phyloP scores from a whole-genome alignment of 2,329 filamentous ascomycete genomes.

The Fusarium continuum region DNA sequence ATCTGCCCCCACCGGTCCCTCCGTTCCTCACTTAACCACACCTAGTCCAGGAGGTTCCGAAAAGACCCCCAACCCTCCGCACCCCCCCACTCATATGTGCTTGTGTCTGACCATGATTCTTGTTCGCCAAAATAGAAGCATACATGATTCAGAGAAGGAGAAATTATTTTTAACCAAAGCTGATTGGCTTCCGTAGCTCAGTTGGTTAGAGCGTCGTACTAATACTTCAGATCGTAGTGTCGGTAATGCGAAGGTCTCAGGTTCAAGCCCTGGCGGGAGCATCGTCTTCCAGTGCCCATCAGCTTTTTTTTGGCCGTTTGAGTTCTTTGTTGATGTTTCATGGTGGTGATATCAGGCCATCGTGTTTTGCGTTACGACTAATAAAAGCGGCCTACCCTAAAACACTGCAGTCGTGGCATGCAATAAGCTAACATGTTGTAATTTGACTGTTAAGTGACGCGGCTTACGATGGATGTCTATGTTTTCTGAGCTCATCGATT shows the following conservation, averaged over 20 bases:
- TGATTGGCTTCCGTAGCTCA: conserved; percentile 44
- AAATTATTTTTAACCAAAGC: background rate
- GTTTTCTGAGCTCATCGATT: no score
- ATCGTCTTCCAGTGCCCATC: conserved; percentile 31
- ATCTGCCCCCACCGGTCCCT: conserved; percentile 20
- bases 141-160: background rate
- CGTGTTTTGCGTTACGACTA: background rate
- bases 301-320: conserved; percentile 17
- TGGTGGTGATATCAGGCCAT: background rate
- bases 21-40: conserved; percentile 22
- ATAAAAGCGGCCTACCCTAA: background rate
- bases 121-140: no score
- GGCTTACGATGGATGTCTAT: no score
- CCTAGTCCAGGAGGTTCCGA: conserved; percentile 9
- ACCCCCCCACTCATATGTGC: conserved; percentile 5
- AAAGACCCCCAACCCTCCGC: conserved; percentile 9
- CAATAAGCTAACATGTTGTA: no score
- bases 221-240: conserved; percentile 38
- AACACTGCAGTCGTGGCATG: no score
- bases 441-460: no score
- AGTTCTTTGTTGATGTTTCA: background rate
- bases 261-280: conserved; percentile 45
- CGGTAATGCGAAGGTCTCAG: conserved; percentile 43
- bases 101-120: no score
- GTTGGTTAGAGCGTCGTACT: conserved; percentile 46